These are phyloP conservation scores for Xylaria hypoxylon DNA, from an alignment of 2,329 filamentous ascomycete species.

Conservation along the genomic window DNA sequence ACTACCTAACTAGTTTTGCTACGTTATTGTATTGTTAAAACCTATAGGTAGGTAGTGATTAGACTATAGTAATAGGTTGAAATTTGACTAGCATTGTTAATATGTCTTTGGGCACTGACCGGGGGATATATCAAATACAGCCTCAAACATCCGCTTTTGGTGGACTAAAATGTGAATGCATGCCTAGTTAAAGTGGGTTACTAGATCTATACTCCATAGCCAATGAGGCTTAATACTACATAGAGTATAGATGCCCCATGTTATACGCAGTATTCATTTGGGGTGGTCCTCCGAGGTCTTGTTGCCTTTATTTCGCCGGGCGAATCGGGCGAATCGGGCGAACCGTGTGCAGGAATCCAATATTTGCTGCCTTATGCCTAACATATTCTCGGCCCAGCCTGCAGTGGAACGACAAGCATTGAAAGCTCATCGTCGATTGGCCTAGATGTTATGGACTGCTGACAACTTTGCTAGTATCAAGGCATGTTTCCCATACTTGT, in stretches of 20 bases:
- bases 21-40: background rate
- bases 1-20: background rate
- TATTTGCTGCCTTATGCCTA: background rate
- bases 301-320: no score
- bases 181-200: background rate
- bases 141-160: background rate
- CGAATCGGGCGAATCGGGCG: constrained; percentile 1
- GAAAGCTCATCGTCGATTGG: background rate
- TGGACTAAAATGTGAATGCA: background rate
- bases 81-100: background rate
- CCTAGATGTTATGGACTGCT: background rate
- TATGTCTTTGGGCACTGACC: background rate
- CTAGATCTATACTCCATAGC: background rate
- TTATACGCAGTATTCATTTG: background rate
- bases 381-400: constrained; percentile 1
- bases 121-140: background rate
- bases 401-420: background rate
- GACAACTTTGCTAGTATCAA: background rate
- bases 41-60: background rate
- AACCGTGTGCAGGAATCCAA: constrained; percentile 1
- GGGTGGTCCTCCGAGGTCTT: background rate
- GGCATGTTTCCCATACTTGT: background rate
- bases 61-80: background rate
- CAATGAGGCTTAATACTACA: background rate
- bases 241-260: background rate